Evolutionary conservation across 2,329 filamentous ascomycete species (phyloP).

Genomic region (Aaosphaeria arxii): DNA sequence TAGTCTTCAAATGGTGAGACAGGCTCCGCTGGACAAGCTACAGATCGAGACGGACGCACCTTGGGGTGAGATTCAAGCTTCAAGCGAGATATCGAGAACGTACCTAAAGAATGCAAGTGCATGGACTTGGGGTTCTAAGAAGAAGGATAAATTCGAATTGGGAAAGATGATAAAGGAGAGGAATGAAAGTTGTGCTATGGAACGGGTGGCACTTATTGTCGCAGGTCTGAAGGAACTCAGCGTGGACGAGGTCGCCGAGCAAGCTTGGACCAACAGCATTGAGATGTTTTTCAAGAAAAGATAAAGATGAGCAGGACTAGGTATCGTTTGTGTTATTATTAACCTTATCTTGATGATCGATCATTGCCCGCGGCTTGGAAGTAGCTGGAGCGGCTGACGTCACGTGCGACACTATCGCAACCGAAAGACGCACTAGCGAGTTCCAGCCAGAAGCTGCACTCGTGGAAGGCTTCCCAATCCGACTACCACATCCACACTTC

Average conservation of each 20-base stretch:
- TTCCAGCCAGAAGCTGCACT: too few relatives aligned
- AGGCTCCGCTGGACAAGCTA: conserved; percentile 40
- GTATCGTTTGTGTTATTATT: too few relatives aligned
- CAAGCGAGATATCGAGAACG: conserved; percentile 37
- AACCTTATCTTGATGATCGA: too few relatives aligned
- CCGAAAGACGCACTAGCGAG: too few relatives aligned
- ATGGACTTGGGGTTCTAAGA: conserved; percentile 41
- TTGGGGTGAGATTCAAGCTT: conserved; percentile 44
- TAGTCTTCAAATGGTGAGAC: conserved; percentile 43
- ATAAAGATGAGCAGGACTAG: too few relatives aligned
- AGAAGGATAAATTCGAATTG: conserved; percentile 49
- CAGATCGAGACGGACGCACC: conserved; percentile 51
- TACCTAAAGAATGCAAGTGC: conserved; percentile 41
- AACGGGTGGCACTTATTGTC: conserved; percentile 47
- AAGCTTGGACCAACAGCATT: conserved; percentile 38
- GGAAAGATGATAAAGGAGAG: conserved; percentile 50
- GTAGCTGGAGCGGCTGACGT: too few relatives aligned
- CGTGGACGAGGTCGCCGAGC: conserved; percentile 44
- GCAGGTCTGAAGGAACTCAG: conserved; percentile 47
- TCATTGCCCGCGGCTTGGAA: too few relatives aligned
- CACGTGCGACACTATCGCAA: too few relatives aligned
- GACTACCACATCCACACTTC: too few relatives aligned
- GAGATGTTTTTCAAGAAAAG: conserved; percentile 23
- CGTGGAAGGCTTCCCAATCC: too few relatives aligned
- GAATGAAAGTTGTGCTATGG: conserved; percentile 52